phyloP scores from a whole-genome alignment of 2,329 filamentous ascomycete species.

The Xylaria sp. region DNA sequence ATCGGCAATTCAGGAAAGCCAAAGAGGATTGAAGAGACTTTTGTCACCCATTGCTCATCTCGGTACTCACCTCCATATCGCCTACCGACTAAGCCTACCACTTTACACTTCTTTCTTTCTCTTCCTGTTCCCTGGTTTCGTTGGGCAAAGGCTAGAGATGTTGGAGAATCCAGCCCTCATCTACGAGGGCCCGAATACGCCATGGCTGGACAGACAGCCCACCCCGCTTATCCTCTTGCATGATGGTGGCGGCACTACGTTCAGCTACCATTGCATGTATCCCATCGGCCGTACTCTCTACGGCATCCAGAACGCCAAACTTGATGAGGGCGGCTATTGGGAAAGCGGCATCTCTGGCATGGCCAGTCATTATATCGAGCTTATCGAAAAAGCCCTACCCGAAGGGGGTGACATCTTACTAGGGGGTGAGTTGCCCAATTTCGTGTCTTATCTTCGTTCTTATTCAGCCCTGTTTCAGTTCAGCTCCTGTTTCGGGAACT shows the following conservation, averaged over 20 bases:
- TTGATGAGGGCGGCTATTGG: slow-evolving; percentile 59
- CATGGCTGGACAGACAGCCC: slow-evolving; percentile 37
- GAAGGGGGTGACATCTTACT: slow-evolving; percentile 57
- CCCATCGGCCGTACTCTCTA: slow-evolving; percentile 61
- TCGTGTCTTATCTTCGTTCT: not conserved
- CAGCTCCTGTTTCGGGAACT: not conserved
- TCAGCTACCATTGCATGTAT: slow-evolving; percentile 66
- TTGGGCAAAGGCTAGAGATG: slow-evolving; percentile 17
- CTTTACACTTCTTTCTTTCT: not conserved
- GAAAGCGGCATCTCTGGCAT: slow-evolving; percentile 65
- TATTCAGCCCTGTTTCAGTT: not conserved
- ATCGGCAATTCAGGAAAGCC: not conserved
- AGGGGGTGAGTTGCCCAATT: slow-evolving; percentile 52
- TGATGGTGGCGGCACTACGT: slow-evolving; percentile 70
- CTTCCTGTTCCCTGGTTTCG: not conserved
- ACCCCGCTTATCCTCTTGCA: slow-evolving; percentile 67
- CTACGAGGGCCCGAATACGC: slow-evolving; percentile 41
- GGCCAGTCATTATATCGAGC: slow-evolving; percentile 61
- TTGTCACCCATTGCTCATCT: not conserved
- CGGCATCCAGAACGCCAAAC: slow-evolving; percentile 66
- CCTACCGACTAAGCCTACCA: not conserved
- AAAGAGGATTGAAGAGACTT: too few relatives aligned
- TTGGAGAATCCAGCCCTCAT: slow-evolving; percentile 47
- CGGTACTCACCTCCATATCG: not conserved
- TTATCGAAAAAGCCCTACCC: slow-evolving; percentile 56